Base-by-base conservation (phyloP, 257 asterid genomes). In the Prunella vulgaris region DNA sequence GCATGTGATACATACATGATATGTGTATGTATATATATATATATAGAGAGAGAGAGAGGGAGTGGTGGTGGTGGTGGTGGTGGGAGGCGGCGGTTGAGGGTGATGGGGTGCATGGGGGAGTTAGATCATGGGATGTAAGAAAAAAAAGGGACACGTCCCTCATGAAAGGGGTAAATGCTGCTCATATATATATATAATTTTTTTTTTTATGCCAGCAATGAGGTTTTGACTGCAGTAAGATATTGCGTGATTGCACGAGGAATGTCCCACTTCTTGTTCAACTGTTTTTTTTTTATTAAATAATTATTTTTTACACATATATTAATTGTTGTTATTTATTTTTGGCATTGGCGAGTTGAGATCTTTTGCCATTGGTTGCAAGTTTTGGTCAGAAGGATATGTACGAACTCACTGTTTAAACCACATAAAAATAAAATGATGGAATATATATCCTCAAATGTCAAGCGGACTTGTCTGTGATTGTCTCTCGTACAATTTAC, bases 171-270 rank as follows among this genome's bases (percentile, higher is more conserved):
- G 78, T 91, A 84, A 88, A 85, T 85, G 95, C 85, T 4, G 21
- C 5, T 9, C 0, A 10, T 14, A 18, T n/a, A 5, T n/a, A 22
- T 14, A 4, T 32, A 2, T 30, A n/a, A 25, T 27, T n/a, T 7
- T 61, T 28, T 46, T 46, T 46, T n/a, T 60, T 27, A 12, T 27
- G 82, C 58, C 78, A 74, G 76, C 81, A n/a, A 56, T 59, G 1
- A 33, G 7, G 32, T 83, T 85, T 80, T 83, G 30, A 82, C 87
- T 74, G 90, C 78, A 77, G 82, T 74, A 83, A 83, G 78, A 80
- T 69, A 80, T 62, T 78, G 86, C 94, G 96, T 89, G 96, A 87
- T 42, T 49, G 76, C 94, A 89, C 95, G 98, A 89, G 98, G 80
- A 83, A 77, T 68, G 77, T 21, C 85, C 79, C 54, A 27, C 59